phyloP scores from a whole-genome alignment of 768 basidiomycete genomes.

The Lactarius pseudohatsudake region DNA sequence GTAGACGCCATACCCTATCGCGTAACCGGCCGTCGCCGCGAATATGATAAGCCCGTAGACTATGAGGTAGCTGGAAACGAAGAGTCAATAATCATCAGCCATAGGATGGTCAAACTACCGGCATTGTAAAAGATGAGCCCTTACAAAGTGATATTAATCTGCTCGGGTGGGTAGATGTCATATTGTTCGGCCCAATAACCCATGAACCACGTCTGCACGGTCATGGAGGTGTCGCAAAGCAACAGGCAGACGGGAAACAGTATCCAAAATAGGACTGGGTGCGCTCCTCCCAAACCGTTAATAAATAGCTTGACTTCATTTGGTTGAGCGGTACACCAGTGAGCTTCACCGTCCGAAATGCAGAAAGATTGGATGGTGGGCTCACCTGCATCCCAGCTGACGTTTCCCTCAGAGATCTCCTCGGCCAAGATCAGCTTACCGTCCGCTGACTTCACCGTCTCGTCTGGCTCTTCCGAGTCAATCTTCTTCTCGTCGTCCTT shows the following conservation, averaged over 20 bases:
- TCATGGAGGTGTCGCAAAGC: slow-evolving; percentile 30
- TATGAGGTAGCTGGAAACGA: slow-evolving; percentile 45
- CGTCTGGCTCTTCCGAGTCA: slow-evolving; percentile 30
- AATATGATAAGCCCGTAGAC: slow-evolving; percentile 43
- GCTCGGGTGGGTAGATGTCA: slow-evolving; percentile 34
- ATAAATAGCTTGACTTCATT: slow-evolving; percentile 36
- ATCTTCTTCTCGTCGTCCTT: slow-evolving; percentile 33
- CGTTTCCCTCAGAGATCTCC: slow-evolving; percentile 59
- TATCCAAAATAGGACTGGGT: slow-evolving; percentile 37
- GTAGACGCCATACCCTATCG: slow-evolving; percentile 40
- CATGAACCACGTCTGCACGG: slow-evolving; percentile 43
- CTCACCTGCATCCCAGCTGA: slow-evolving; percentile 48
- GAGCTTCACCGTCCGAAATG: too few relatives aligned
- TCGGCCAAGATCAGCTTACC: slow-evolving; percentile 67
- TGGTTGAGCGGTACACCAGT: too few relatives aligned
- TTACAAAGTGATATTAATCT: slow-evolving; percentile 40
- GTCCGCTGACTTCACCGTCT: slow-evolving; percentile 33
- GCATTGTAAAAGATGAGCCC: slow-evolving; percentile 8
- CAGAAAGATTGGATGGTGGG: slow-evolving; percentile 22
- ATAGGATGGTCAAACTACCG: background rate
- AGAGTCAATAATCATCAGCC: background rate
- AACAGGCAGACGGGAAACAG: slow-evolving; percentile 29
- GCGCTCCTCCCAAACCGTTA: slow-evolving; percentile 32
- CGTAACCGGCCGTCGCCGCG: slow-evolving; percentile 36
- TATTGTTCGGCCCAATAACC: slow-evolving; percentile 49